Evolutionary conservation across 306 rosid species (phyloP).

Genomic region (Cotoneaster glaucophyllus): DNA sequence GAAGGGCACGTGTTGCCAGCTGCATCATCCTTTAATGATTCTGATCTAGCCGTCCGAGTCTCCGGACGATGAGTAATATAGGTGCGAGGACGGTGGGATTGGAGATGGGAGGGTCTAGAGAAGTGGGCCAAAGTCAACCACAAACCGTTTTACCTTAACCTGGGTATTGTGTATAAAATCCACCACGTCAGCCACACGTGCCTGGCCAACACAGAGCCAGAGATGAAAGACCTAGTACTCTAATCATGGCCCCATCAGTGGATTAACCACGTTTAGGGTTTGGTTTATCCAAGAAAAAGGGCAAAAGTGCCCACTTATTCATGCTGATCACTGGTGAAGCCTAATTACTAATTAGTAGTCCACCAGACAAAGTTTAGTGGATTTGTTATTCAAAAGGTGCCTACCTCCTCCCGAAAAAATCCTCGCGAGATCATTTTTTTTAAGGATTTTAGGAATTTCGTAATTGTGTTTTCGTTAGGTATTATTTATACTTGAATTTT

Average conservation of each 20-base stretch:
- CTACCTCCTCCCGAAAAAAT: background rate
- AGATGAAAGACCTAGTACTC: background rate
- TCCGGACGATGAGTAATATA: background rate
- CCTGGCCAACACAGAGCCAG: background rate
- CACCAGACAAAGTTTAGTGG: background rate
- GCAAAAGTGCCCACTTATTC: background rate
- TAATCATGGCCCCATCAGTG: background rate
- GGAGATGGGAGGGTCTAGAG: background rate
- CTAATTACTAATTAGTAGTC: background rate
- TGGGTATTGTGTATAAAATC: no score
- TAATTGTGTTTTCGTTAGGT: no score
- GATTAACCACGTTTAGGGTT: background rate
- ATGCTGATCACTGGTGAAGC: background rate
- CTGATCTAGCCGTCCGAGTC: constrained; percentile 13
- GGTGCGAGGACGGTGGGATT: background rate
- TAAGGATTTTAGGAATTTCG: fast-evolving
- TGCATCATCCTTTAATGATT: background rate
- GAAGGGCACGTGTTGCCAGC: constrained; percentile 30
- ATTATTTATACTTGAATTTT: no score
- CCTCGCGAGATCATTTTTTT: fast-evolving
- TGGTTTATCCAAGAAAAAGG: background rate
- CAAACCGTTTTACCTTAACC: background rate
- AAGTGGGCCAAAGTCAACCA: constrained; percentile 13
- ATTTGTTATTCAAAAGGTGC: background rate
- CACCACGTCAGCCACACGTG: constrained; percentile 22